phyloP scores from a whole-genome alignment of 2,329 filamentous ascomycete species.

The Thielaviopsis populi region DNA sequence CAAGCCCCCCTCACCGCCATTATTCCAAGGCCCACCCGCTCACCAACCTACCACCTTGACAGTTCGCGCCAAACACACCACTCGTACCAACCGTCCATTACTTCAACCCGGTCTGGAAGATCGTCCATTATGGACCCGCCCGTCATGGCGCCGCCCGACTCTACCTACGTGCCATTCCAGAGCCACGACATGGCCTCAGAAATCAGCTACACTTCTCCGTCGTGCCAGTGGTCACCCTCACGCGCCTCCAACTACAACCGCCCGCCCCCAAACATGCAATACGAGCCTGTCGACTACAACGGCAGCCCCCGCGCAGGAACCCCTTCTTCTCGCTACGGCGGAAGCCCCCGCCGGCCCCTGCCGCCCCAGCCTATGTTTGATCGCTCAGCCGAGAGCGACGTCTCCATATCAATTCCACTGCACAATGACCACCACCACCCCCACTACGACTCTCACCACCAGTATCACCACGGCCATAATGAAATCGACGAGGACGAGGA shows the following conservation, averaged over 20 bases:
- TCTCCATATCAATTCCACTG: conserved; percentile 58
- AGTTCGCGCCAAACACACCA: conserved; percentile 31
- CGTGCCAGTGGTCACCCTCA: conserved; percentile 44
- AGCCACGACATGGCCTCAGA: conserved; percentile 27
- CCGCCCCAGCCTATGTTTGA: conserved; percentile 81
- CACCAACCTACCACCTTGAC: conserved; percentile 27
- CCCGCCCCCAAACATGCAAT: conserved; percentile 56
- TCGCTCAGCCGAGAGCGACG: conserved; percentile 28
- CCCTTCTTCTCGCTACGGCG: conserved; percentile 74
- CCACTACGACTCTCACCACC: conserved; percentile 33
- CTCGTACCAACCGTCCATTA: conserved; percentile 39
- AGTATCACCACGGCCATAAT: conserved; percentile 7
- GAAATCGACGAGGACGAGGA: conserved; percentile 33
- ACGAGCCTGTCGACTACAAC: conserved; percentile 79
- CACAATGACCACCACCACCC: conserved; percentile 10
- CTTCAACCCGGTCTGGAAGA: conserved; percentile 31
- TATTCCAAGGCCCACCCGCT: conserved; percentile 24
- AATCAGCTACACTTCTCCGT: conserved; percentile 31
- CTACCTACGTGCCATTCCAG: conserved; percentile 45
- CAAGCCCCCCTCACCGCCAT: conserved; percentile 7
- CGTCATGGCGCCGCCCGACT: conserved; percentile 47
- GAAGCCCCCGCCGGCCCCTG: conserved; percentile 71
- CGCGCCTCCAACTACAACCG: conserved; percentile 48
- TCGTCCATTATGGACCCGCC: conserved; percentile 43
- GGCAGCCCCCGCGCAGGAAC: conserved; percentile 83